phyloP scores from a whole-genome alignment of 2,329 filamentous ascomycete genomes.

The Cordyceps cicadae region DNA sequence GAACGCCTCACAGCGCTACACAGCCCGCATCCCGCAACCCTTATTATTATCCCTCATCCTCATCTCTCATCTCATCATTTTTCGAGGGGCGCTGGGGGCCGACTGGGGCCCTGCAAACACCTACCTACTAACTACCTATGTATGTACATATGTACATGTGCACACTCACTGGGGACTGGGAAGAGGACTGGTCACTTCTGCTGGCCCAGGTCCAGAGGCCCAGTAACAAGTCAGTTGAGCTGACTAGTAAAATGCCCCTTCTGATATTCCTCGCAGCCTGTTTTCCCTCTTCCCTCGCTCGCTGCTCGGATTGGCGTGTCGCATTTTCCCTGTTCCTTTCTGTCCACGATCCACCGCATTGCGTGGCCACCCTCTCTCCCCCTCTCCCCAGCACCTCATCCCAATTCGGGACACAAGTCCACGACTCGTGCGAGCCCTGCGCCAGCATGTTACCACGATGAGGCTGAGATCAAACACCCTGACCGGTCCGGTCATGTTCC shows the following conservation, averaged over 20 bases:
- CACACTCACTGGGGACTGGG: too few species aligned
- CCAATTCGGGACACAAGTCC: background rate
- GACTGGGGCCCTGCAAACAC: too few species aligned
- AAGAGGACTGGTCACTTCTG: too few species aligned
- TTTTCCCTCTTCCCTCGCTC: background rate
- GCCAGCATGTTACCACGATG: conserved; percentile 2
- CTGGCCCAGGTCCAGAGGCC: background rate
- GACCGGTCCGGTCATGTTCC: background rate
- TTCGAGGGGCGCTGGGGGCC: too few species aligned
- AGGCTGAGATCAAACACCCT: conserved; percentile 7
- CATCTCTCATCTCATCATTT: too few species aligned
- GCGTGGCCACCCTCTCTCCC: background rate
- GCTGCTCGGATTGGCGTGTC: background rate
- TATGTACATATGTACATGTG: too few species aligned
- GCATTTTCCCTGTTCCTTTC: background rate
- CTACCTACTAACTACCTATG: too few species aligned
- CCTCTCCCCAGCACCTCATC: background rate
- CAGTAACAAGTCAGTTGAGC: too few species aligned
- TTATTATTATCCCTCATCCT: too few species aligned
- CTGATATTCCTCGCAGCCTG: background rate
- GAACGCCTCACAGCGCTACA: too few species aligned
- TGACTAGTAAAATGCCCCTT: too few species aligned
- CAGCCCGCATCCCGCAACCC: too few species aligned
- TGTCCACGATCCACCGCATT: conserved; percentile 1
- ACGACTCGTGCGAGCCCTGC: background rate